Evolutionary conservation across 139 green algal genomes (phyloP).

Genomic region (Diplosphaera chodatii): DNA sequence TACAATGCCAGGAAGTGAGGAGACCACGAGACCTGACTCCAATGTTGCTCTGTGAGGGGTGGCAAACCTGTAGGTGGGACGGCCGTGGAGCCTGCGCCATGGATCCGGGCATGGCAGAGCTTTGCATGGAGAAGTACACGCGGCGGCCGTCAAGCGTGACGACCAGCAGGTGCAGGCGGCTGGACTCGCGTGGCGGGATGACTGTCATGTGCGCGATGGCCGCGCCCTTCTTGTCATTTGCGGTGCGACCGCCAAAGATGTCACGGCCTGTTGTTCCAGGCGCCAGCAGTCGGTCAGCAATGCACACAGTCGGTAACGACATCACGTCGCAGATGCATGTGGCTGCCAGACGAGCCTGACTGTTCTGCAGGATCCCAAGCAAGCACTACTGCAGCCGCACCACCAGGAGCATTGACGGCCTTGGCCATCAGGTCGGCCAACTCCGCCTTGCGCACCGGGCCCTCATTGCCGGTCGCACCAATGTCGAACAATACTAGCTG

Average conservation of each 20-base stretch:
- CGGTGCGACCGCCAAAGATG: slow-evolving; percentile 46
- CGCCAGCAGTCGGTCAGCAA: too few species aligned
- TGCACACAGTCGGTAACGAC: too few species aligned
- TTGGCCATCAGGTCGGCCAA: slow-evolving; percentile 49
- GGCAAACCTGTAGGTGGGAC: not conserved
- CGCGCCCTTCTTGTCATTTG: slow-evolving; percentile 29
- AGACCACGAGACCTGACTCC: too few species aligned
- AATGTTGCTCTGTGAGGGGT: too few species aligned
- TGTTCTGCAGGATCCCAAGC: too few species aligned
- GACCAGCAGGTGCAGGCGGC: slow-evolving; percentile 70
- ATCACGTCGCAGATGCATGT: too few species aligned
- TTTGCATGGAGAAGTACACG: slow-evolving; percentile 72
- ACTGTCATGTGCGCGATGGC: slow-evolving; percentile 66
- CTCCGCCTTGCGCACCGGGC: slow-evolving; percentile 49
- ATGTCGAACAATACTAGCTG: slow-evolving; percentile 81
- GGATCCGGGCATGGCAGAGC: not conserved
- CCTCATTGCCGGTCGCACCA: slow-evolving; percentile 47
- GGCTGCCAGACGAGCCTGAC: too few species aligned
- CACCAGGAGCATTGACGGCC: slow-evolving; percentile 11
- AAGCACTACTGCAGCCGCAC: not conserved
- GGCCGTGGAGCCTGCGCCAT: too few species aligned
- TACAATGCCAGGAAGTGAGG: too few species aligned
- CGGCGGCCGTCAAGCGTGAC: slow-evolving; percentile 78
- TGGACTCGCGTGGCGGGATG: slow-evolving; percentile 34
- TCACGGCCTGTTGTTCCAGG: slow-evolving; percentile 38